Conservation (phyloP, 2,329 filamentous ascomycete species). For the Colletotrichum lupini region DNA sequence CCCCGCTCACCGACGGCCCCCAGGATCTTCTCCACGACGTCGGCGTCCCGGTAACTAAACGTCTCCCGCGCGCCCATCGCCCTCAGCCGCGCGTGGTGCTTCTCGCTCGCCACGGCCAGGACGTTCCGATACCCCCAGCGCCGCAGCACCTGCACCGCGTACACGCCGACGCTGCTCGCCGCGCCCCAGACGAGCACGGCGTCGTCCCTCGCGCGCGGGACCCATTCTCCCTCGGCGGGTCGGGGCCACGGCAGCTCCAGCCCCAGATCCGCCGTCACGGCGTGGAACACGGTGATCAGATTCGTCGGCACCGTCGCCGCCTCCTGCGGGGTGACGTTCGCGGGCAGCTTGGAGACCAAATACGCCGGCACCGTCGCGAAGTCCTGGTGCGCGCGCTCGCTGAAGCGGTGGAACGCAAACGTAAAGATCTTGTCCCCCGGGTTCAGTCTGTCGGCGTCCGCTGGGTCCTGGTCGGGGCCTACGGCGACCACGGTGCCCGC, state of each 20-base stretch:
- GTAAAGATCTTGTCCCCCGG: constrained; percentile 68
- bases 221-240: constrained; percentile 48
- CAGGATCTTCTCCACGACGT: constrained; percentile 50
- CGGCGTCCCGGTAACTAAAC: constrained; percentile 59
- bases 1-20: constrained; percentile 37
- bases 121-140: constrained; percentile 64
- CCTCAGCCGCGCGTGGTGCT: constrained; percentile 55
- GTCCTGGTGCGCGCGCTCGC: constrained; percentile 65
- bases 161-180: constrained; percentile 62
- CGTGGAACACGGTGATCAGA: constrained; percentile 69
- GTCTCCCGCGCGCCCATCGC: constrained; percentile 55
- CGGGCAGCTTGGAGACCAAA: constrained; percentile 58
- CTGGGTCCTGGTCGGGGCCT: constrained; percentile 45
- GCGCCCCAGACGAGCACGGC: constrained; percentile 64
- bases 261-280: constrained; percentile 59
- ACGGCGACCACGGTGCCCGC: constrained; percentile 64
- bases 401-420: constrained; percentile 60
- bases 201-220: constrained; percentile 45
- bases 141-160: constrained; percentile 59
- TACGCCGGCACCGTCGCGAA: constrained; percentile 63
- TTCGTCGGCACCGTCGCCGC: constrained; percentile 68
- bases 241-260: constrained; percentile 68
- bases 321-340: constrained; percentile 52
- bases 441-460: constrained; percentile 42
- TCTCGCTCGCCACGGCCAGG: constrained; percentile 57